A percentile compares a stretch with the other conserved stretches of the same genome.
These are phyloP conservation scores for Nothophoma quercina DNA, from an alignment of 2,329 filamentous ascomycete genomes.

Conservation along the genomic window DNA sequence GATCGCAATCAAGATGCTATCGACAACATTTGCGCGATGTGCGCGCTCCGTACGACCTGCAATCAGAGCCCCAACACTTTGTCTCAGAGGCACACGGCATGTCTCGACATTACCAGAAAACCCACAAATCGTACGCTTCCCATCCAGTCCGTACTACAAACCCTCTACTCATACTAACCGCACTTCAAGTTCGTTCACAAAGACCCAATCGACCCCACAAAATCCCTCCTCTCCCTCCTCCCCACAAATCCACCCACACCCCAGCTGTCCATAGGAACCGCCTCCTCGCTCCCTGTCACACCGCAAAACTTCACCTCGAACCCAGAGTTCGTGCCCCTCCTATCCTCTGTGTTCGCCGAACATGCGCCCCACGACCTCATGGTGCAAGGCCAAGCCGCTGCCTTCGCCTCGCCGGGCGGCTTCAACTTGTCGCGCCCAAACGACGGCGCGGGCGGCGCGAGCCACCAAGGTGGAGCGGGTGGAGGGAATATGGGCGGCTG, in stretches of 20 bases:
- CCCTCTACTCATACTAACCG: constrained; percentile 7
- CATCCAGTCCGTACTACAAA: not conserved
- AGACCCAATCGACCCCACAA: constrained; percentile 49
- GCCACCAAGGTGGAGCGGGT: constrained; percentile 65
- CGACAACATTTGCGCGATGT: constrained; percentile 28
- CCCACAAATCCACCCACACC: constrained; percentile 61
- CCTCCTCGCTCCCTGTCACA: constrained; percentile 63
- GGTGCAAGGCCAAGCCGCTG: constrained; percentile 65
- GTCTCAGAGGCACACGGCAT: constrained; percentile 33
- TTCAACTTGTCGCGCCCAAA: constrained; percentile 56
- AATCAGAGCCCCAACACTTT: constrained; percentile 23
- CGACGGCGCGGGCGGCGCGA: constrained; percentile 63
- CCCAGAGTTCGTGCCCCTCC: constrained; percentile 61
- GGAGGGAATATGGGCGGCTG: constrained; percentile 66
- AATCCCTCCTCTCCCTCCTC: constrained; percentile 64
- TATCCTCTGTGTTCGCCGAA: constrained; percentile 63
- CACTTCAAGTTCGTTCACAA: constrained; percentile 58
- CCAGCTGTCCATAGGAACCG: constrained; percentile 63
- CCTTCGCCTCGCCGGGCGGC: constrained; percentile 66
- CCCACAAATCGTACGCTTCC: constrained; percentile 49
- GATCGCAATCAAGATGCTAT: constrained; percentile 26
- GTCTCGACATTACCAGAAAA: constrained; percentile 55
- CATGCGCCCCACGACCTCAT: constrained; percentile 64
- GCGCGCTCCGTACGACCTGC: constrained; percentile 23
- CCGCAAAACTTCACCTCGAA: constrained; percentile 65